phyloP scores from a whole-genome alignment of 108 stramenopile genomes.

The Stephanodiscus minutulus region DNA sequence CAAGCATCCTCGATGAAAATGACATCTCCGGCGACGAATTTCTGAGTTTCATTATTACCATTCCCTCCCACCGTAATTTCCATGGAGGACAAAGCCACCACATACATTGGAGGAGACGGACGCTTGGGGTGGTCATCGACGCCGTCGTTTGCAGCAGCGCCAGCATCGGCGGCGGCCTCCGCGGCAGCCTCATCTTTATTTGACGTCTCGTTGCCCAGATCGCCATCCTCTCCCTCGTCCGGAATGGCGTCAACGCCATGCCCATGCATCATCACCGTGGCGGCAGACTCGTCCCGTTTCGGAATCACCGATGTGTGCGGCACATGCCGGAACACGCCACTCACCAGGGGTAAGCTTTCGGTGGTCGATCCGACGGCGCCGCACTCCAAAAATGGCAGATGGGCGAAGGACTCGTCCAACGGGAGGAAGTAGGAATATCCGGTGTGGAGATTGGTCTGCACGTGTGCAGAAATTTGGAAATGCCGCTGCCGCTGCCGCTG shows the following conservation, averaged over 20 bases:
- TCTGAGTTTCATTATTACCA: constrained; percentile 44
- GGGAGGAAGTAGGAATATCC: constrained; percentile 43
- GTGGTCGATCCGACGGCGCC: constrained; percentile 43
- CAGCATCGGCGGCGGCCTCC: too few relatives aligned
- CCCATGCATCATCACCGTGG: neutral
- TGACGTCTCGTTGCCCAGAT: neutral
- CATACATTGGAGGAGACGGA: constrained; percentile 38
- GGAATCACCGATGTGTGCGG: constrained; percentile 8
- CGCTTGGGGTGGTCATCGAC: constrained; percentile 20
- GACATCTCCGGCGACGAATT: constrained; percentile 44
- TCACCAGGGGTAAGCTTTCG: constrained; percentile 23
- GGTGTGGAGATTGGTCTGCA: constrained; percentile 47
- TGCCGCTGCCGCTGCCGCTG: constrained; percentile 12
- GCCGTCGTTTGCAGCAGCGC: neutral
- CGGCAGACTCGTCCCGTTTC: neutral
- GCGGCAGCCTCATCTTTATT: neutral
- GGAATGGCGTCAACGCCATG: neutral
- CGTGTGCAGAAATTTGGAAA: constrained; percentile 38
- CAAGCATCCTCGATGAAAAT: constrained; percentile 51
- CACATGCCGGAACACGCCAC: constrained; percentile 34
- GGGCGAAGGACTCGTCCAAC: constrained; percentile 12
- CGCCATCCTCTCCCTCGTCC: neutral
- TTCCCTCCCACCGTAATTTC: constrained; percentile 51
- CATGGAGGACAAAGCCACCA: constrained; percentile 39
- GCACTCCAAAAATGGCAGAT: constrained; percentile 48